Percentiles rank a stretch among this genome's conserved stretches.
phyloP scores from a whole-genome alignment of 2,329 filamentous ascomycete species.

The Sodiomyces alkalinus region DNA sequence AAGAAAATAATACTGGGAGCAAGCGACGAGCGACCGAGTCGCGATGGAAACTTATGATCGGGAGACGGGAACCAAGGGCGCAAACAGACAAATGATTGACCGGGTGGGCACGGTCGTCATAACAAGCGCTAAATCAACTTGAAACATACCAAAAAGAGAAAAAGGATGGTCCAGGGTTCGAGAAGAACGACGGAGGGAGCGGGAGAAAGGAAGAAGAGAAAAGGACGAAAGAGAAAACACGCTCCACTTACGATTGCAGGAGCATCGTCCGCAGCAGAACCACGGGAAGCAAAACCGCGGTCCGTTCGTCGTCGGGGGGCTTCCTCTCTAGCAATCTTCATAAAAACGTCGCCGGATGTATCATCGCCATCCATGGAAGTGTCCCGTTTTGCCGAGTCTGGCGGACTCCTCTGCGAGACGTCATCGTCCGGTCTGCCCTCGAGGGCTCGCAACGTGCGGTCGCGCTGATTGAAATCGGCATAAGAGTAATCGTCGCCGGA shows the following conservation, averaged over 20 bases:
- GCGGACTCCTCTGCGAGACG: slow-evolving; percentile 16
- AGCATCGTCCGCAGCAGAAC: slow-evolving; percentile 17
- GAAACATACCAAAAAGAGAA: slow-evolving; percentile 2
- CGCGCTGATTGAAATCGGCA: slow-evolving; percentile 27
- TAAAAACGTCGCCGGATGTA: slow-evolving; percentile 38
- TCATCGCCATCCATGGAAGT: slow-evolving; percentile 29
- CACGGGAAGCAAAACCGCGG: not conserved
- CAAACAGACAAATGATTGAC: no score
- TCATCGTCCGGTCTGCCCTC: slow-evolving; percentile 29
- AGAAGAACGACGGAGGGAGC: no score
- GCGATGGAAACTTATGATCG: no score
- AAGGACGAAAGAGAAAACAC: slow-evolving; percentile 1
- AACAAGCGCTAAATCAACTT: slow-evolving; percentile 1
- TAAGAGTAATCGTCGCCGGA: slow-evolving; percentile 19
- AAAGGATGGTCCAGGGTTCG: no score
- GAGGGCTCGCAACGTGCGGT: slow-evolving; percentile 33
- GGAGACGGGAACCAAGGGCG: no score
- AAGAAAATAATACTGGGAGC: no score
- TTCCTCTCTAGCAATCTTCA: slow-evolving; percentile 42
- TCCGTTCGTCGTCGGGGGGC: slow-evolving; percentile 17
- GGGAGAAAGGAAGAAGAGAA: not conserved
- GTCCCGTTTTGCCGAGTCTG: slow-evolving; percentile 20
- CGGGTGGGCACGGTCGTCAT: slow-evolving; percentile 2
- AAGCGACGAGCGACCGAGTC: no score
- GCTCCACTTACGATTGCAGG: slow-evolving; percentile 30